Percentiles rank a stretch among this genome's conserved stretches.
Evolutionary conservation across 2,329 filamentous ascomycete species (phyloP).

Genomic region (Ophiostoma ulmi): DNA sequence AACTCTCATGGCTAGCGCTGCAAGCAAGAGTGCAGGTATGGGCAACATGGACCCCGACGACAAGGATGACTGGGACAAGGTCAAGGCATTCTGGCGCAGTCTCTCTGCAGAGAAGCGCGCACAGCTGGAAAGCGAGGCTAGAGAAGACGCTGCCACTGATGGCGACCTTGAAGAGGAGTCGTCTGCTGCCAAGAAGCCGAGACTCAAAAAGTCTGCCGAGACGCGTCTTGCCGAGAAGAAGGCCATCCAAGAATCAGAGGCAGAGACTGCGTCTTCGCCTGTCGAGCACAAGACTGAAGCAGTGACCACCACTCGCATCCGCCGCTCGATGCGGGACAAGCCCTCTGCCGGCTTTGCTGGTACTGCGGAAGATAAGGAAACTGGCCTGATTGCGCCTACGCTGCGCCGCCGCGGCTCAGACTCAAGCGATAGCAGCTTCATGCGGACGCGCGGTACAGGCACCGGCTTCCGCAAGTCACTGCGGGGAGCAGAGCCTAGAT

Average conservation of each 20-base stretch:
- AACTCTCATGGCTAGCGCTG: not conserved
- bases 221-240: conserved; percentile 39
- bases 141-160: conserved; percentile 49
- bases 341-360: conserved; percentile 21
- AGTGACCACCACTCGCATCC: conserved; percentile 23
- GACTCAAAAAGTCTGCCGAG: conserved; percentile 40
- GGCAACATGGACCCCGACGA: conserved; percentile 8
- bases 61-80: conserved; percentile 58
- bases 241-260: conserved; percentile 32
- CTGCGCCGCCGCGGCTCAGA: conserved; percentile 55
- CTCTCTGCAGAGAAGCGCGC: conserved; percentile 58
- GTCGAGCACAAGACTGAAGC: conserved; percentile 15
- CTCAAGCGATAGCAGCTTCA: conserved; percentile 78
- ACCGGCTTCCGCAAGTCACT: conserved; percentile 69
- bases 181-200: conserved; percentile 37
- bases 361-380: conserved; percentile 27
- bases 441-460: conserved; percentile 46
- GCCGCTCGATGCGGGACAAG: conserved; percentile 19
- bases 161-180: conserved; percentile 40
- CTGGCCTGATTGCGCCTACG: conserved; percentile 25
- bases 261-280: not conserved
- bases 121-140: conserved; percentile 54
- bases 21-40: conserved; percentile 9
- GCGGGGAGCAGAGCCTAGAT: conserved; percentile 44
- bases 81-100: conserved; percentile 65